Percentiles rank a stretch among this genome's conserved stretches.
These are phyloP conservation scores for Kodamaea kaohsiungensis DNA, from an alignment of 805 yeast genomes.

Conservation along the genomic window DNA sequence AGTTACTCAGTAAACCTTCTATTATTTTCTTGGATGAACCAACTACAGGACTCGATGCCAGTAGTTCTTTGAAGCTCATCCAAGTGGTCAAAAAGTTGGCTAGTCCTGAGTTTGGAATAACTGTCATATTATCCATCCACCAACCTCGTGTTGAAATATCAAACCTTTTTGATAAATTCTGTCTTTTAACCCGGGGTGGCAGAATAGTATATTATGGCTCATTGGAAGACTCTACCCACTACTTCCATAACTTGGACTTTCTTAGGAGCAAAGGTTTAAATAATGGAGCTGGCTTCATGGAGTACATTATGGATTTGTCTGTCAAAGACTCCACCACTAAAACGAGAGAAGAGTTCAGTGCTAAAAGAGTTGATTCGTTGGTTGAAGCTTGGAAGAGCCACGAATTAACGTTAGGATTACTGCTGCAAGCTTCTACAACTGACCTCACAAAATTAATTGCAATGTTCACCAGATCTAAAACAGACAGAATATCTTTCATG, in stretches of 20 bases:
- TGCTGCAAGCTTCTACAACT: background rate
- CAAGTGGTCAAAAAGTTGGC: constrained; percentile 54
- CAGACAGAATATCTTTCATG: constrained; percentile 19
- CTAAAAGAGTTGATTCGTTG: constrained; percentile 24
- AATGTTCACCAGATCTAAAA: constrained; percentile 15
- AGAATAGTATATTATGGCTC: constrained; percentile 47
- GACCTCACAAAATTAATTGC: constrained; percentile 6
- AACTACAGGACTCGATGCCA: constrained; percentile 83
- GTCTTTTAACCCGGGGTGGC: constrained; percentile 66
- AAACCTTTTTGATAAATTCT: constrained; percentile 63
- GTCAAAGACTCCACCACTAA: constrained; percentile 35
- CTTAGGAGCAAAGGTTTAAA: background rate
- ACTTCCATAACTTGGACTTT: constrained; percentile 42
- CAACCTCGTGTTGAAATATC: constrained; percentile 83
- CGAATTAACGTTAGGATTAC: background rate
- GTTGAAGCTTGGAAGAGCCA: constrained; percentile 25
- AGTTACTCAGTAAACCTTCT: constrained; percentile 73
- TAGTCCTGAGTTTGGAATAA: constrained; percentile 56
- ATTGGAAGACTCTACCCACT: constrained; percentile 42
- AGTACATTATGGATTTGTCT: constrained; percentile 37
- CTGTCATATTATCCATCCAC: constrained; percentile 75
- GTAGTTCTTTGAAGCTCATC: constrained; percentile 66
- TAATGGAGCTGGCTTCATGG: constrained; percentile 22
- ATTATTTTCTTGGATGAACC: constrained; percentile 83
- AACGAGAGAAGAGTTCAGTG: constrained; percentile 23